Percentiles rank a stretch among this genome's conserved stretches.
Conservation (phyloP, 2,329 filamentous ascomycete genomes). For the Hymenoscyphus occultus region DNA sequence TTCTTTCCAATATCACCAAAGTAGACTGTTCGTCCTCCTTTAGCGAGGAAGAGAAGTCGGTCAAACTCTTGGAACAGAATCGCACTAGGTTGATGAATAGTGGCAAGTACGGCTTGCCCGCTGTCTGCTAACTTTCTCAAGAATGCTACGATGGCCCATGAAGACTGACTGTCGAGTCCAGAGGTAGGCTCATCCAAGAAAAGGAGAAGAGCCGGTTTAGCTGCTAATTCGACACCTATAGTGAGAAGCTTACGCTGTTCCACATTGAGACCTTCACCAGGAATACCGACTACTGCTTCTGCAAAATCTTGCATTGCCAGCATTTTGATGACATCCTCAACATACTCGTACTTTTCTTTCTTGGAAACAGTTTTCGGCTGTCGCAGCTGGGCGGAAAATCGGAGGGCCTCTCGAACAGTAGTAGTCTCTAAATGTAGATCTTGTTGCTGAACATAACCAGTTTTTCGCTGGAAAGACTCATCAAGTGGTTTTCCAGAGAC, state of each 20-base stretch:
- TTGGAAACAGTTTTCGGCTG: constrained; percentile 72
- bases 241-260: constrained; percentile 75
- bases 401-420: constrained; percentile 80
- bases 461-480: constrained; percentile 84
- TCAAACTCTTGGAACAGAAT: constrained; percentile 93
- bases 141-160: constrained; percentile 86
- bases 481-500: constrained; percentile 31
- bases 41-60: constrained; percentile 72
- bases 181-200: constrained; percentile 96
- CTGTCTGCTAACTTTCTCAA: constrained; percentile 86
- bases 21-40: constrained; percentile 76
- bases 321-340: constrained; percentile 87
- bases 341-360: constrained; percentile 80
- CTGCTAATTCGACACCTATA: constrained; percentile 93
- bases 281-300: constrained; percentile 87
- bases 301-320: constrained; percentile 89
- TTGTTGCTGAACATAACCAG: constrained; percentile 90
- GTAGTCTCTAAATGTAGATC: constrained; percentile 83
- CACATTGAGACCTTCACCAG: constrained; percentile 78
- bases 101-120: constrained; percentile 89
- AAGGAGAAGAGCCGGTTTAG: constrained; percentile 82
- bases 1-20: constrained; percentile 70
- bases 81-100: constrained; percentile 91
- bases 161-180: constrained; percentile 89
- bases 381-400: constrained; percentile 81